Conservation (phyloP, 83 land plant genomes). For the Isoetes engelmannii region DNA sequence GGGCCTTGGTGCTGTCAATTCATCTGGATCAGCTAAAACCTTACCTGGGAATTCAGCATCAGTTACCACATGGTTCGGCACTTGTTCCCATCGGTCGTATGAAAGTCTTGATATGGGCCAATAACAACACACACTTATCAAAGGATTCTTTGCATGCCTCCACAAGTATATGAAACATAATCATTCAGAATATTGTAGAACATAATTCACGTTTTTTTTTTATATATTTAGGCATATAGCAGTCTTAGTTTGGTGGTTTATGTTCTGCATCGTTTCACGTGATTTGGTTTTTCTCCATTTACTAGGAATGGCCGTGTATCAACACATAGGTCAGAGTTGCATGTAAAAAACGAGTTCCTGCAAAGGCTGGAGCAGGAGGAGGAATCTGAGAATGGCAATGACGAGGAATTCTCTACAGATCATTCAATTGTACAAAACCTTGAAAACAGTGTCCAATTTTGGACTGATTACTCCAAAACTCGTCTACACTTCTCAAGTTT, state of each 20-base stretch:
- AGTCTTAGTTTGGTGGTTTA: neutral
- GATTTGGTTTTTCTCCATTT: neutral
- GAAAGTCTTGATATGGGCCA: neutral
- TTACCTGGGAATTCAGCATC: conserved; percentile 23
- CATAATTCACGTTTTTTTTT: neutral
- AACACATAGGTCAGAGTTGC: conserved; percentile 44
- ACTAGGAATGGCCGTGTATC: conserved; percentile 58
- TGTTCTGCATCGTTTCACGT: neutral
- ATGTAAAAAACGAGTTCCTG: conserved; percentile 56
- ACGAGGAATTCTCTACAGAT: conserved; percentile 18
- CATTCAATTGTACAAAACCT: conserved; percentile 49
- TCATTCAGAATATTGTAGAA: neutral
- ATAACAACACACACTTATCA: neutral
- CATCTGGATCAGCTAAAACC: conserved; percentile 47
- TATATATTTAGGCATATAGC: neutral
- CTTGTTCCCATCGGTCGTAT: neutral
- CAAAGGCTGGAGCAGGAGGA: conserved; percentile 33
- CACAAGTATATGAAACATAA: neutral
- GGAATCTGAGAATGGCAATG: neutral
- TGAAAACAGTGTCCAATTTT: conserved; percentile 58
- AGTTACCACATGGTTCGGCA: conserved; percentile 55
- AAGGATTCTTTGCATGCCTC: neutral
- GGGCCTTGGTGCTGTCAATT: conserved; percentile 71
- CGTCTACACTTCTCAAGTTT: conserved; percentile 73
- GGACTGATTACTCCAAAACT: conserved; percentile 85